Percentiles rank a stretch among this genome's conserved stretches.
Evolutionary conservation across 2,329 filamentous ascomycete species (phyloP).

Genomic region (Aspergillus ibericus): DNA sequence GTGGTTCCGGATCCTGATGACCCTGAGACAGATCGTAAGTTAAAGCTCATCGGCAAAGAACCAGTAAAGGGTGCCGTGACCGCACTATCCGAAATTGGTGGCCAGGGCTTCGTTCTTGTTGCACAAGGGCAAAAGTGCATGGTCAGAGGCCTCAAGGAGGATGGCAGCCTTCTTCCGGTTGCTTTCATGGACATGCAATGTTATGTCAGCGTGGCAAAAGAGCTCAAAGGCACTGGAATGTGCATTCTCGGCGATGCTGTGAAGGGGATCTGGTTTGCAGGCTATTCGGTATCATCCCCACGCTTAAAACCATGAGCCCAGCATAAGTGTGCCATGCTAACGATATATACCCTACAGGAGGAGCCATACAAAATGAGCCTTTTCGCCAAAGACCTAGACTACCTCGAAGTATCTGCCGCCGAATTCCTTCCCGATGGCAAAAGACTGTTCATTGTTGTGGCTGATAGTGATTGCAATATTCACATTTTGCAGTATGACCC

Average conservation of each 20-base stretch:
- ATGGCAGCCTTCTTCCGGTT: slow-evolving; percentile 86
- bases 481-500: slow-evolving; percentile 93
- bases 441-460: slow-evolving; percentile 77
- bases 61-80: slow-evolving; percentile 92
- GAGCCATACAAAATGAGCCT: slow-evolving; percentile 95
- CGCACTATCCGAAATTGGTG: slow-evolving; percentile 78
- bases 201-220: slow-evolving; percentile 83
- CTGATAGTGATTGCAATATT: slow-evolving; percentile 81
- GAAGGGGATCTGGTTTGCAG: slow-evolving; percentile 94
- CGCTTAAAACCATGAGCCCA: background rate
- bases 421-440: slow-evolving; percentile 87
- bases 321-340: background rate
- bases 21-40: slow-evolving; percentile 79
- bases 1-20: slow-evolving; percentile 86
- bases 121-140: slow-evolving; percentile 97
- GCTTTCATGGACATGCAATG: slow-evolving; percentile 98
- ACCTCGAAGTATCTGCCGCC: slow-evolving; percentile 74
- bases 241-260: slow-evolving; percentile 86
- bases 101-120: slow-evolving; percentile 82
- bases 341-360: slow-evolving; percentile 54
- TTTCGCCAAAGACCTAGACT: slow-evolving; percentile 80
- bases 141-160: slow-evolving; percentile 93
- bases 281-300: slow-evolving; percentile 66
- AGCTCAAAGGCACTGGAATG: slow-evolving; percentile 78
- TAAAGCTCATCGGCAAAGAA: slow-evolving; percentile 85